Percentiles rank a stretch among this genome's conserved stretches.
phyloP scores from a whole-genome alignment of 1,139 yeast genomes.

The Suhomyces bribrorum region DNA sequence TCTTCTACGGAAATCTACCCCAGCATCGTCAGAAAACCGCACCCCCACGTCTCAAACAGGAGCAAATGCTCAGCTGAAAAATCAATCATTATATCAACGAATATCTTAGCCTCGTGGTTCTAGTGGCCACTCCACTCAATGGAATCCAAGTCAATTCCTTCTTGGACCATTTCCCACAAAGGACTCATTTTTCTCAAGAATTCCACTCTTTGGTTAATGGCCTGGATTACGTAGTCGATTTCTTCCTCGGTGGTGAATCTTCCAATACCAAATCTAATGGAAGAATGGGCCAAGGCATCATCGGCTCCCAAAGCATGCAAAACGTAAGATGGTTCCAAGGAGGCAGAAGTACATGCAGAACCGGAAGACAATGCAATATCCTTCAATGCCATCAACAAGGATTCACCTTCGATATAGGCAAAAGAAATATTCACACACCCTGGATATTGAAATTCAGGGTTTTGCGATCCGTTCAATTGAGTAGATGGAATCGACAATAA shows the following conservation, averaged over 20 bases:
- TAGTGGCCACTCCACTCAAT: constrained; percentile 98
- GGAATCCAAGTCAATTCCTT: constrained; percentile 89
- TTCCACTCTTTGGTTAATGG: constrained; percentile 85
- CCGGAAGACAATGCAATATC: constrained; percentile 96
- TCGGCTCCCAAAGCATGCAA: constrained; percentile 96
- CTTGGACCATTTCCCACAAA: constrained; percentile 99
- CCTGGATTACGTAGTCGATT: constrained; percentile 87
- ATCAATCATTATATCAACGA: neutral
- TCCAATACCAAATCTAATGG: constrained; percentile 96
- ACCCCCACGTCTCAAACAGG: no score
- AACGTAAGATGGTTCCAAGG: constrained; percentile 95
- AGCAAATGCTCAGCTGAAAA: neutral
- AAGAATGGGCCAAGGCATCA: constrained; percentile 96
- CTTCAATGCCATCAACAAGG: constrained; percentile 93
- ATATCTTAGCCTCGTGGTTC: no score
- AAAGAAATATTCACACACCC: constrained; percentile 97
- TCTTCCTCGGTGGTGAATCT: constrained; percentile 96
- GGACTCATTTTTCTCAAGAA: constrained; percentile 93
- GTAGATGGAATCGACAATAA: constrained; percentile 85
- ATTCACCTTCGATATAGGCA: constrained; percentile 98
- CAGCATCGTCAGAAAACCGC: no score
- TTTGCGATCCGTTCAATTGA: constrained; percentile 80
- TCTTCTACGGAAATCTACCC: neutral
- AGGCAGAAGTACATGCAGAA: constrained; percentile 99
- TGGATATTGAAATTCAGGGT: constrained; percentile 62